Evolutionary conservation across 306 rosid genomes (phyloP), one percentile per base, ranked within the genome.

Genomic region (Gillenia trifoliata): DNA sequence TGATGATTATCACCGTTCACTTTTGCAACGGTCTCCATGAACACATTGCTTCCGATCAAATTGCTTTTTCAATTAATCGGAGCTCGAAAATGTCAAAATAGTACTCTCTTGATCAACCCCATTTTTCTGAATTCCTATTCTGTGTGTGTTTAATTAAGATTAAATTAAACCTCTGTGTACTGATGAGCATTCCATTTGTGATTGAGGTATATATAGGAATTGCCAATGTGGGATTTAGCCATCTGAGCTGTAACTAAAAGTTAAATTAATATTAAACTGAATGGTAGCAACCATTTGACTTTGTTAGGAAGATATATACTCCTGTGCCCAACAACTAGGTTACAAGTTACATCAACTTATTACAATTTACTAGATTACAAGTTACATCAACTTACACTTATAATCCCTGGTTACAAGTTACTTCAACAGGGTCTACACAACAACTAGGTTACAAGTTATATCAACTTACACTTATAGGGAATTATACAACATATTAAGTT

Each of bases 21-120:
- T 28, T 40, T 80, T 4, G 74, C 75, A 56, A 72, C 70, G 25
- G 80, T 79, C 33, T 82, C 88, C 68, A 65, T 5, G 7, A 77
- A 36, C 8, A 6, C 33, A 70, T 62, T 77, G n/a, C 64, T 75
- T 57, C 40, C 47, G 59, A 59, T 66, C 25, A 31, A 56, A 29
- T 29, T 81, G 17, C 69, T 75, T 72, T 80, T 74, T 17, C 9
- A 67, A 1, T 71, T 45, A 13, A 34, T 64, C 56, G 68, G 69
- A 22, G 75, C 80, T 73, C 72, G 68, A 36, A 76, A 41, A 19
- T 66, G 71, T 45, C 71, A 78, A 49, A 54, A 64, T 1, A 71
- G 82, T 9, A 50, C 71, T 83, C 84, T 83, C 72, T 79, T 83
- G 23, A 80, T 54, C 28, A 74, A n/a, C 75, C 75, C 82, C 90